Percentiles rank a stretch among this genome's conserved stretches.
phyloP scores from a whole-genome alignment of 2,329 filamentous ascomycete genomes.

The Chaetomiaceae sp. region DNA sequence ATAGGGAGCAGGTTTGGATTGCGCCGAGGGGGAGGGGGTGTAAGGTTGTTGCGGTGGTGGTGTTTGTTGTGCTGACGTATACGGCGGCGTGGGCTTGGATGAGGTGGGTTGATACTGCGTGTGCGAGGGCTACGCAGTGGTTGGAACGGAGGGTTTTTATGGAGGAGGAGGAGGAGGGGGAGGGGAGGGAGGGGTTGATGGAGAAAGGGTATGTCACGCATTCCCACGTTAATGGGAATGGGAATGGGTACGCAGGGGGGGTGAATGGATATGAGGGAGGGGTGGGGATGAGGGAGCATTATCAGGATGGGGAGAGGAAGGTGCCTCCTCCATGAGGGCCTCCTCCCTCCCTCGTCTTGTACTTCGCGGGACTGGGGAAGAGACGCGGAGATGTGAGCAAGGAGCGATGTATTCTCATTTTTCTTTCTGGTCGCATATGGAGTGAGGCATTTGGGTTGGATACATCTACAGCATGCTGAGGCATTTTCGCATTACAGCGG shows the following conservation, averaged over 20 bases:
- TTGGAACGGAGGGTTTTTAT: constrained; percentile 46
- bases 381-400: too few species aligned
- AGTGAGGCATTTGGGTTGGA: too few species aligned
- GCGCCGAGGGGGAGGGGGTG: constrained; percentile 36
- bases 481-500: too few species aligned
- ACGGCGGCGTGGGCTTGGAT: constrained; percentile 47
- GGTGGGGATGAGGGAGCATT: background rate
- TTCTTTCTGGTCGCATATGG: too few species aligned
- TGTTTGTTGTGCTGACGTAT: constrained; percentile 45
- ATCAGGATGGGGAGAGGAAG: constrained; percentile 2
- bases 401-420: too few species aligned
- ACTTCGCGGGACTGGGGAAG: too few species aligned
- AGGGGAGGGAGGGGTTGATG: constrained; percentile 20
- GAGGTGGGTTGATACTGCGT: constrained; percentile 47
- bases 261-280: constrained; percentile 21
- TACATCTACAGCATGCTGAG: too few species aligned
- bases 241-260: too few species aligned
- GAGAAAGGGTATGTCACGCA: constrained; percentile 29
- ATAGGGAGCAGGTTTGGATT: constrained; percentile 40
- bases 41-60: constrained; percentile 39
- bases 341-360: too few species aligned
- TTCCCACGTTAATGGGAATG: constrained; percentile 17
- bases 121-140: constrained; percentile 43
- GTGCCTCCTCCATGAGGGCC: background rate
- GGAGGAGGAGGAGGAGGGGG: constrained; percentile 37